A percentile compares a stretch with the other conserved stretches of the same genome.
These are phyloP conservation scores for Vachellia collinsii DNA, from an alignment of 306 rosid species.

Conservation along the genomic window DNA sequence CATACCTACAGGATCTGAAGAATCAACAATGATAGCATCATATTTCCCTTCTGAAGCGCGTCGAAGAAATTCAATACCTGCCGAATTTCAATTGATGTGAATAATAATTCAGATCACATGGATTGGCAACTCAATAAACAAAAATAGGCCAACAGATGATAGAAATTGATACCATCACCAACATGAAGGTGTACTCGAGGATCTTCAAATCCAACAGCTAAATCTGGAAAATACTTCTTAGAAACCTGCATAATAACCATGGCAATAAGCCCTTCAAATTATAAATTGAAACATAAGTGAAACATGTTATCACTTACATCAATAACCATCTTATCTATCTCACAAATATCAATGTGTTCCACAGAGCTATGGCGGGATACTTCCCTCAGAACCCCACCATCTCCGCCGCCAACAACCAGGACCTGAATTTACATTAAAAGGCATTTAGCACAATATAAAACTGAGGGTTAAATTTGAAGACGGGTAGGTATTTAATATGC, in stretches of 20 bases:
- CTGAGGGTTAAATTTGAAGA: constrained; percentile 11
- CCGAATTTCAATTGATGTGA: constrained; percentile 29
- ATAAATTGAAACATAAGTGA: constrained; percentile 6
- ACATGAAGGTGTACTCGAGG: constrained; percentile 92
- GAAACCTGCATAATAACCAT: constrained; percentile 65
- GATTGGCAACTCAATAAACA: constrained; percentile 16
- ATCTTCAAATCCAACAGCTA: constrained; percentile 93
- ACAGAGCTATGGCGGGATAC: constrained; percentile 84
- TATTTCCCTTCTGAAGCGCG: constrained; percentile 70
- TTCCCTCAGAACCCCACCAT: constrained; percentile 96
- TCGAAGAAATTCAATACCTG: constrained; percentile 85
- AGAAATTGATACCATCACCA: constrained; percentile 70
- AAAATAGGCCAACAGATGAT: constrained; percentile 24
- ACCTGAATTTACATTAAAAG: constrained; percentile 53
- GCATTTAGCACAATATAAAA: constrained; percentile 15
- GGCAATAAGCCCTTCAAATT: constrained; percentile 31
- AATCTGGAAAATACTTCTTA: constrained; percentile 72
- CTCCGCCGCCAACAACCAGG: constrained; percentile 99
- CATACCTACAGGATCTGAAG: constrained; percentile 98
- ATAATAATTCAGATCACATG: constrained; percentile 3
- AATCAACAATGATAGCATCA: constrained; percentile 94
- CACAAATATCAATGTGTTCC: constrained; percentile 91
- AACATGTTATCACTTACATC: constrained; percentile 64
- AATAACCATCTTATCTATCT: constrained; percentile 97
- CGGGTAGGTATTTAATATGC: not conserved